Percentiles rank a stretch among this genome's conserved stretches.
phyloP scores from a whole-genome alignment of 2,329 filamentous ascomycete genomes.

The Aphanocladium album region DNA sequence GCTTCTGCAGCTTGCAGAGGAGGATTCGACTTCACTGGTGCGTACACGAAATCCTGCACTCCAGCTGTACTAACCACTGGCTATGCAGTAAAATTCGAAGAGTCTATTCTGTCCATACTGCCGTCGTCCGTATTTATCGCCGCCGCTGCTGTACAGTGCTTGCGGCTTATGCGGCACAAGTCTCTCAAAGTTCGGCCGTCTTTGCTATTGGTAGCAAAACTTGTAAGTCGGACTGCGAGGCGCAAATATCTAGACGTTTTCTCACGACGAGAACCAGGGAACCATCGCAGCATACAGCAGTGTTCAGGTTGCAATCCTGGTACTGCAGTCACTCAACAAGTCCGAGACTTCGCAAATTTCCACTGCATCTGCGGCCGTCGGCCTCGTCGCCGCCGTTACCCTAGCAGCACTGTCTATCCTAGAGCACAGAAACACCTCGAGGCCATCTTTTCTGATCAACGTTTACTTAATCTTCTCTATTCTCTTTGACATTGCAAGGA shows the following conservation, averaged over 20 bases:
- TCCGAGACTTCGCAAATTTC: background rate
- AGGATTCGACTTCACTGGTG: slow-evolving; percentile 13
- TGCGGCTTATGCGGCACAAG: background rate
- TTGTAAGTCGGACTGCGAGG: background rate
- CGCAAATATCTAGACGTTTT: background rate
- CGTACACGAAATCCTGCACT: background rate
- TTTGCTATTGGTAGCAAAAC: background rate
- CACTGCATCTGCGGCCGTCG: background rate
- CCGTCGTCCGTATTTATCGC: slow-evolving; percentile 9
- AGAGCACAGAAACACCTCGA: background rate
- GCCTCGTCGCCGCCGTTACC: background rate
- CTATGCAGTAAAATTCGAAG: background rate
- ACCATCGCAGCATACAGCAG: background rate
- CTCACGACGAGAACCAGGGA: background rate
- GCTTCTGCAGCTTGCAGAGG: slow-evolving; percentile 5
- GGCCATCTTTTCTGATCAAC: slow-evolving; percentile 5
- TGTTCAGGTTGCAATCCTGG: background rate
- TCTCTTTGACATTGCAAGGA: background rate
- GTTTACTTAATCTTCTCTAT: slow-evolving; percentile 3
- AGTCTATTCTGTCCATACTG: slow-evolving; percentile 8
- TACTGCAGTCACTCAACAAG: background rate
- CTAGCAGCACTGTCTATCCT: background rate
- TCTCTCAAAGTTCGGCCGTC: background rate
- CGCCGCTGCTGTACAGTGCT: background rate
- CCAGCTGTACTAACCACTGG: background rate